Base-by-base conservation (phyloP, 148 eudicot genomes). In the Camellia japonica region DNA sequence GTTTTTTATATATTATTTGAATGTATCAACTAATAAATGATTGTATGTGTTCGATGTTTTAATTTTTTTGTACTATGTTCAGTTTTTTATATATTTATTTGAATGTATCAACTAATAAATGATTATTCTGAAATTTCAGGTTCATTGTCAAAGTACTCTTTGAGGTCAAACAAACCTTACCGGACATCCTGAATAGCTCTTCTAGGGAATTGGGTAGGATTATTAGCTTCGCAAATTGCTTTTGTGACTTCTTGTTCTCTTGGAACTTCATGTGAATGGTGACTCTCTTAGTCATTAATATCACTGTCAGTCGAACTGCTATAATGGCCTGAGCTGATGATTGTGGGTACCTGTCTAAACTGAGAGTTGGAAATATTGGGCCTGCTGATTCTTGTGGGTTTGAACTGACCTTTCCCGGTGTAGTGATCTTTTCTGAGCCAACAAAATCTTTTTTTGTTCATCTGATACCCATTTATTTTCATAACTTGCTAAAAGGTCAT, bases 201-300 rank as follows among this genome's bases (percentile, higher is more conserved):
- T 87, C 91, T 66, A 93, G 63, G 7, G 89, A 90, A 79, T 93
- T 89, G 81, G 98, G 98, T 79, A 95, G 87, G 68, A 81, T 62
- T 43, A 93, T 88, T 73, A 93, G 79, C 85, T 92, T 95, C 64
- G 83, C 82, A 49, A 81, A 80, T 78, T 81, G 89, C 77, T 87
- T 80, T 78, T 70, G 63, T 42, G 80, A 42, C 46, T 23, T 41
- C 64, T 68, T 46, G 13, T 71, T 75, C 64, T 83, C 66, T 58
- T 83, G 82, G 65, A 54, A 79, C 83, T 85, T 84, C 87, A 77
- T 72, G 81, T 93, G 91, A 80, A 93, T 91, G 67, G 88, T 92
- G 84, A 95, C 91, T 87, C 97, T 90, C 79, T 72, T 83, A 23
- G 72, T 78, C 59, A 68, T 16, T n/a, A 9, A 56, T 15, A 41